phyloP scores from a whole-genome alignment of 176 grass and related monocot genomes.

The Bothriochloa decipiens region DNA sequence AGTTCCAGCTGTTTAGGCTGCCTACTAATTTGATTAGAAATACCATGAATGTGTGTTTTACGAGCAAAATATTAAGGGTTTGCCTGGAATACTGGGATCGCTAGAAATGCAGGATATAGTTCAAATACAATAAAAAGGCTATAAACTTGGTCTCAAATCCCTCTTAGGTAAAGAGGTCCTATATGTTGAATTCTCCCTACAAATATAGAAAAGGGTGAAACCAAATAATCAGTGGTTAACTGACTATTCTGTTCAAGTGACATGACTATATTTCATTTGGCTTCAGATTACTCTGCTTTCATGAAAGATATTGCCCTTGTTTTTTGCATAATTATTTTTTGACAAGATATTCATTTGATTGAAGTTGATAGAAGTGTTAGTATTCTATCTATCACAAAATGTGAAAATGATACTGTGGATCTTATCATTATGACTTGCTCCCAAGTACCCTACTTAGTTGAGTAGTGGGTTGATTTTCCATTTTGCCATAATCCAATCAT shows the following conservation, averaged over 20 bases:
- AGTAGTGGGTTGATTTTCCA: background rate
- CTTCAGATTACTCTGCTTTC: background rate
- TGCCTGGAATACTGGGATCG: background rate
- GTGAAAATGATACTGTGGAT: background rate
- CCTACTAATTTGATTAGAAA: conserved; percentile 31
- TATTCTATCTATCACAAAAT: background rate
- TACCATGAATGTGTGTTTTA: background rate
- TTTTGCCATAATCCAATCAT: background rate
- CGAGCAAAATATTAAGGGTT: background rate
- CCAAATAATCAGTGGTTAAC: background rate
- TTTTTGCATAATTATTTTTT: background rate
- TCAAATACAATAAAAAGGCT: background rate
- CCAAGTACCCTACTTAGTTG: background rate
- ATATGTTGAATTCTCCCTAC: background rate
- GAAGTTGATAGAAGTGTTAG: background rate
- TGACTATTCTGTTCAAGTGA: background rate
- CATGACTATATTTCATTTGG: background rate
- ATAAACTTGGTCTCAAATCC: background rate
- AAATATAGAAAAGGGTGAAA: background rate
- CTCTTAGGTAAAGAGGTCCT: background rate
- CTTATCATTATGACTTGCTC: background rate
- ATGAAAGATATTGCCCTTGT: background rate
- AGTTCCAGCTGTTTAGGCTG: background rate
- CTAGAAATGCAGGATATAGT: background rate
- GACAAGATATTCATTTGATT: background rate